Conservation (phyloP, 305 asterid genomes). For the Nicotiana rustica region DNA sequence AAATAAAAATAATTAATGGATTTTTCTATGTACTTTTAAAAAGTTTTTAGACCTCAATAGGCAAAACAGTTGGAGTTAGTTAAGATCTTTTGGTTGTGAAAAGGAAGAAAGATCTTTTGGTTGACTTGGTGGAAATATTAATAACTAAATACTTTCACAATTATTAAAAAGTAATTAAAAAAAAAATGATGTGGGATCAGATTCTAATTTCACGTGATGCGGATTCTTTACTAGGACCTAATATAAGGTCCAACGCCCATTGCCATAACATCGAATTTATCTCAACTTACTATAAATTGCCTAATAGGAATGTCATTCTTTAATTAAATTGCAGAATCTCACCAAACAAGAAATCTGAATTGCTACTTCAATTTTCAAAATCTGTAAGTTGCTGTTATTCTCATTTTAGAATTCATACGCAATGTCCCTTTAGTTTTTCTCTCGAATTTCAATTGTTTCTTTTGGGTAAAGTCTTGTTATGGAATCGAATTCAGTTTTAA, state of each 20-base stretch:
- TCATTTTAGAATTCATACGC: no score
- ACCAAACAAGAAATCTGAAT: neutral
- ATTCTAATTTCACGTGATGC: neutral
- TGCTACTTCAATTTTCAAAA: neutral
- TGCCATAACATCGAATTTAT: neutral
- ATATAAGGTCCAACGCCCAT: neutral
- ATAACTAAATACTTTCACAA: neutral
- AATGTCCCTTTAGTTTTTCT: neutral
- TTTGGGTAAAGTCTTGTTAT: neutral
- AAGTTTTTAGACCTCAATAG: neutral
- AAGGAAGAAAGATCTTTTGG: neutral
- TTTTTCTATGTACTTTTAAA: no score
- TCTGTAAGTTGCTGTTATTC: slow-evolving; percentile 20
- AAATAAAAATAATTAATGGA: neutral
- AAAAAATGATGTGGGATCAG: neutral
- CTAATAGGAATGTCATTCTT: neutral
- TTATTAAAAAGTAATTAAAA: no score
- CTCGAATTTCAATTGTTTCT: neutral
- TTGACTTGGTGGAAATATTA: neutral
- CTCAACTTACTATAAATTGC: neutral
- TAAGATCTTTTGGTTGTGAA: neutral
- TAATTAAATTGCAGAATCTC: neutral
- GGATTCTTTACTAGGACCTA: neutral
- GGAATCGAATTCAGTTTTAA: neutral
- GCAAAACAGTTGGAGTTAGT: neutral